Base-by-base conservation (phyloP, 345 rosid genomes). In the rapeseed (Brassica napus) region DNA sequence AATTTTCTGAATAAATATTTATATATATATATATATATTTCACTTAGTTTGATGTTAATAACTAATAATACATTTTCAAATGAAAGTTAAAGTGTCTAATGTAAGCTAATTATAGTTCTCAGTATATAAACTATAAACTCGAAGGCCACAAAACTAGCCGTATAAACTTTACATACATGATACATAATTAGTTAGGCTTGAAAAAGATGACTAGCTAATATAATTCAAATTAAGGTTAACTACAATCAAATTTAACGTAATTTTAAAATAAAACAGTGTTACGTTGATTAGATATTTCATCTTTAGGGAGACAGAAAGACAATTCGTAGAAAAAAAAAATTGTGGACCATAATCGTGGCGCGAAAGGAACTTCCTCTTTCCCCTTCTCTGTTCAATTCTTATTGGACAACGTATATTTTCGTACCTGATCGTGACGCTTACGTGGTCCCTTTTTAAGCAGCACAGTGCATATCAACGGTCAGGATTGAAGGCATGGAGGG, bases 281-380 rank as follows among this genome's bases (percentile, higher is more conserved):
- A 4, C 11, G 14, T 47, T 58, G 62, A 72, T 72, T 49, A 73
- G 26, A 68, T 61, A 0, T 68, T 73, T 11, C 31, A 32, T 30
- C 49, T 61, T 61, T 6, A 44, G 55, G 16, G 42, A 73, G 69
- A 72, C 68, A 39, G 28, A 72, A 23, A 75, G 63, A 81, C 69
- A 60, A 75, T 65, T 58, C 21, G 55, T 7, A 44, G 63, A 62
- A 32, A 58, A 6, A 55, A 79, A 79, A 21, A 54, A 52, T 23
- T 34, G 55, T 31, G 85, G 85, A 78, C 87, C 82, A 81, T 81
- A 84, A 66, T 83, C 87, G 87, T 88, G 89, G 84, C 86, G 85
- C 86, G 71, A 80, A 87, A 84, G 85, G 74, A 77, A 82, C 77
- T 14, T 31, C 42, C 5, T 54, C 18, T 11, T 2, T 37, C 69